phyloP scores from a whole-genome alignment of 208 protist species.

The Leishmania major region DNA sequence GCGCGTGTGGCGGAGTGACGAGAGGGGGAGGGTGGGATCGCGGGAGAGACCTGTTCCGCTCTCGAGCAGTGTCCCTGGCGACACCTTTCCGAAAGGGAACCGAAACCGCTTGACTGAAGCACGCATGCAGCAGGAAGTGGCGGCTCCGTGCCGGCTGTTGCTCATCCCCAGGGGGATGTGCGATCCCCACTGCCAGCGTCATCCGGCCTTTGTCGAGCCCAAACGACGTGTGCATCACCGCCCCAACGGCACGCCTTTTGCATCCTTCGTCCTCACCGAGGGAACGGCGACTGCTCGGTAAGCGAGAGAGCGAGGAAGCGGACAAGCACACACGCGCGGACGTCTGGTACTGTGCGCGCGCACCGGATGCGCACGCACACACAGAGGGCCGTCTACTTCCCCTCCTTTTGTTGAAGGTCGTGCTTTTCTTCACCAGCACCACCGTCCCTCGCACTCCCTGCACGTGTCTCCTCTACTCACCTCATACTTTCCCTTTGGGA shows the following conservation, averaged over 20 bases:
- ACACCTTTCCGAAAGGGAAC: neutral
- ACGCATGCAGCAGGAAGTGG: neutral
- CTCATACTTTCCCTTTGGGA: neutral
- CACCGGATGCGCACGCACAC: neutral
- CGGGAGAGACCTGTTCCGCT: neutral
- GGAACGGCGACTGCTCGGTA: neutral
- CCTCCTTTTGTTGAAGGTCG: neutral
- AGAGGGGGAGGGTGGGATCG: neutral
- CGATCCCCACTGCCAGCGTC: neutral
- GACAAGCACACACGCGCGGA: neutral
- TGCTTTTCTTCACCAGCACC: neutral
- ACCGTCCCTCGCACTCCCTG: neutral
- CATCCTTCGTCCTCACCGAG: neutral
- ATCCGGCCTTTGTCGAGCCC: neutral
- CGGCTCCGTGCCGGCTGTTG: neutral
- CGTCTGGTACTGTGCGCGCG: neutral
- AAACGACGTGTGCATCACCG: neutral
- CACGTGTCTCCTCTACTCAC: neutral
- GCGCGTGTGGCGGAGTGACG: neutral
- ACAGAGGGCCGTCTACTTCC: neutral
- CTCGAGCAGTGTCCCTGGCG: neutral
- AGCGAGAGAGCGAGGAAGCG: neutral
- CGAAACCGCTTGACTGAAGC: neutral
- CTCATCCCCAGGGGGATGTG: neutral
- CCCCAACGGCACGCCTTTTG: neutral